Evolutionary conservation across 768 basidiomycete species (phyloP), one percentile per base, ranked within the genome.

Genomic region (Naganishia friedmannii): DNA sequence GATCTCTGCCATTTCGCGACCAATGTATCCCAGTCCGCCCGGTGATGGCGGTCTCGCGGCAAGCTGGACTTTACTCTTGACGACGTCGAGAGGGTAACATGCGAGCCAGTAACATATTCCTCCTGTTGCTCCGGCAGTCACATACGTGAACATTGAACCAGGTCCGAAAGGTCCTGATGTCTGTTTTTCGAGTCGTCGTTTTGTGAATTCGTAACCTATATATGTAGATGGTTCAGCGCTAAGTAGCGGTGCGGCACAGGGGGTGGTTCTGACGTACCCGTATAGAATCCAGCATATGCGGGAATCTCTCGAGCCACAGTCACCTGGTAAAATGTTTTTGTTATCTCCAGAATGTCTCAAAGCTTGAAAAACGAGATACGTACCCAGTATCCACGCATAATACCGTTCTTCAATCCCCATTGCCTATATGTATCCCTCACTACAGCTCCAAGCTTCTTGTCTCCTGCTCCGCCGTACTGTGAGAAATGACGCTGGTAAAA

Each of bases 381-480:
- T 71, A 92, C 93, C 95, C 95, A 97, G 79, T 93, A 98, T 0
- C 96, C 96, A 23, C 96, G 84, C 94, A 99, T 96, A 65, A 98
- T 85, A 6, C 96, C 96, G 73, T 87, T 85, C 66, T 87, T 83
- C 72, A 98, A 88, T 0, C 96, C 95, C 86, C 89, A 93, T 71
- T 91, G 83, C 34, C 77, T 81, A 89, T 92, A 96, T 88, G 93
- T 92, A 73, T 94, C 93, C 26, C 82, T 83, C 19, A 86, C 87
- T 10, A 97, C 85, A 9, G 83, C 85, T 42, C 88, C 82, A 31
- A 99, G 84, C 48, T 87, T 86, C 80, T 94, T 89, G 78, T 97
- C 93, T 10, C 86, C 85, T 15, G 87, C 84, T 3, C 84, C 85
- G 13, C 94, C 95, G 74, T 96, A 95, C 78, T 97, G 79, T 4